phyloP scores from a whole-genome alignment of 1,284 basidiomycete species.

The Athelia sp. region DNA sequence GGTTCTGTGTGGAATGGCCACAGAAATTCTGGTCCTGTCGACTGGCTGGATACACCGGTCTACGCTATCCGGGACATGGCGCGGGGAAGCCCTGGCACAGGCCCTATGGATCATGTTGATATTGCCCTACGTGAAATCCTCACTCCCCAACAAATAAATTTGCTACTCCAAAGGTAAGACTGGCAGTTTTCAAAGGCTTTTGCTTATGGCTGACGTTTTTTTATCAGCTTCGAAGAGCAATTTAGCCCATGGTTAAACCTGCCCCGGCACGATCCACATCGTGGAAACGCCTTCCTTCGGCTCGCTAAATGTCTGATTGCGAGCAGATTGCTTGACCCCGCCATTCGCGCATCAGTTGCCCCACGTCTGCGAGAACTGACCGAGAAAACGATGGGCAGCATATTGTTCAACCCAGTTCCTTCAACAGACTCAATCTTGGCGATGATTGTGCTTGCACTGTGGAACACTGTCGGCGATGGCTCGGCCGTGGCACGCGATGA shows the following conservation, averaged over 20 bases:
- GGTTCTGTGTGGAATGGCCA: constrained; percentile 27
- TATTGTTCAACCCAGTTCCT: constrained; percentile 35
- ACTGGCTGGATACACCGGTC: constrained; percentile 36
- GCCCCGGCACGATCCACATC: constrained; percentile 16
- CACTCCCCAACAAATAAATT: constrained; percentile 27
- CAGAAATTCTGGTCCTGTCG: constrained; percentile 23
- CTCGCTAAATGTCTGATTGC: constrained; percentile 34
- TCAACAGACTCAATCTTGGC: constrained; percentile 38
- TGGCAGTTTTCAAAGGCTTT: not conserved
- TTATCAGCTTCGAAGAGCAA: constrained; percentile 33
- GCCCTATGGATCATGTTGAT: constrained; percentile 6
- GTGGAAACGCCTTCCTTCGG: constrained; percentile 26
- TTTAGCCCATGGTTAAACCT: constrained; percentile 38
- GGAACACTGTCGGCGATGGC: constrained; percentile 32
- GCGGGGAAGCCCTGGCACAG: constrained; percentile 7
- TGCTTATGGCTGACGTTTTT: not conserved
- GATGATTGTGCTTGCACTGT: constrained; percentile 36
- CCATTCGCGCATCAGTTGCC: constrained; percentile 27
- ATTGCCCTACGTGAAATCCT: constrained; percentile 27
- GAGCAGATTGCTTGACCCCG: constrained; percentile 31
- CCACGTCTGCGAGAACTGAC: constrained; percentile 36
- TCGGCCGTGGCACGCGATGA: constrained; percentile 23
- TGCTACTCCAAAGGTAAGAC: constrained; percentile 34
- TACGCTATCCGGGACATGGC: constrained; percentile 29
- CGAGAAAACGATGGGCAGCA: constrained; percentile 30